These are phyloP conservation scores for Pseudopediastrum boryanum DNA, from an alignment of 139 green algal species.

Conservation along the genomic window DNA sequence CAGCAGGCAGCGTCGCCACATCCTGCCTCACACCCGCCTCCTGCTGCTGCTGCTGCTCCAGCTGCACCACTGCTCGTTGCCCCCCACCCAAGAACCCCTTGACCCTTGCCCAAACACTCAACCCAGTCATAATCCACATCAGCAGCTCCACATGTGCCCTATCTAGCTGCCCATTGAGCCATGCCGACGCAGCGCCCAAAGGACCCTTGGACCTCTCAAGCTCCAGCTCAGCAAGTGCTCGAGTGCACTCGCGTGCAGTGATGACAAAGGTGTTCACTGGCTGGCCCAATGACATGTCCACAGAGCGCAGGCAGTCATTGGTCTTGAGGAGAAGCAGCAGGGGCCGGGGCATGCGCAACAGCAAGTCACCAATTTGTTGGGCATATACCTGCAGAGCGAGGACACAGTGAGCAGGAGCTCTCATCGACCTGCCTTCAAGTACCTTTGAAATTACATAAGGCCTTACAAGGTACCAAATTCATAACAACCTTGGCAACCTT, in stretches of 20 bases:
- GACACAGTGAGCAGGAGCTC: too few relatives aligned
- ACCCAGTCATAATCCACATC: constrained; percentile 34
- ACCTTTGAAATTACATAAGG: too few relatives aligned
- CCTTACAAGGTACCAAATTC: too few relatives aligned
- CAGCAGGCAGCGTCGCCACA: too few relatives aligned
- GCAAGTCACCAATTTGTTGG: constrained; percentile 76
- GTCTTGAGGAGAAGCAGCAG: constrained; percentile 97
- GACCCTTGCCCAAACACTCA: constrained; percentile 27
- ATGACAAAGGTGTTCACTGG: constrained; percentile 87
- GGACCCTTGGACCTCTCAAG: background rate
- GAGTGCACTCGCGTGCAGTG: constrained; percentile 81
- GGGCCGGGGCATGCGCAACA: constrained; percentile 78
- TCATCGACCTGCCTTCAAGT: too few relatives aligned
- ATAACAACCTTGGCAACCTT: too few relatives aligned
- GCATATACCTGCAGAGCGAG: constrained; percentile 72
- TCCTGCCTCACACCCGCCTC: too few relatives aligned
- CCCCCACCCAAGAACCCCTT: constrained; percentile 4
- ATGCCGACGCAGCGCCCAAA: constrained; percentile 1
- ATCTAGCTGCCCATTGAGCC: constrained; percentile 9
- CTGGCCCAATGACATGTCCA: constrained; percentile 73
- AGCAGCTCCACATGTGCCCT: constrained; percentile 45
- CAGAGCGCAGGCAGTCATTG: constrained; percentile 89
- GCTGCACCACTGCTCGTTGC: background rate
- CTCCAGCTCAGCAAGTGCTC: constrained; percentile 63
- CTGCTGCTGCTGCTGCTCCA: background rate